Evolutionary conservation across 164 flowering plant species (phyloP).

Genomic region (grape (Vitis vinifera)): ASM3070453v1 NC_081808.1:409501-410000

Average conservation of each 20-base stretch:
- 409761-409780: constrained; percentile 81
- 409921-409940: constrained; percentile 86
- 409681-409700: background rate
- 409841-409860: constrained; percentile 66
- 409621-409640: no score
- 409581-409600: no score
- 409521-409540: no score
- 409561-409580: no score
- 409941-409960: constrained; percentile 94
- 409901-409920: constrained; percentile 92
- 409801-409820: constrained; percentile 81
- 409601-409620: no score
- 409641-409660: no score
- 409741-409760: constrained; percentile 38
- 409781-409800: constrained; percentile 92
- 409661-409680: no score
- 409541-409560: no score
- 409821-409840: constrained; percentile 66
- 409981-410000: constrained; percentile 82
- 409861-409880: constrained; percentile 80
- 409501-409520: no score
- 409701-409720: constrained; percentile 5
- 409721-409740: background rate
- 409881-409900: constrained; percentile 82
- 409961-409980: constrained; percentile 99